Percentiles rank a stretch among this genome's conserved stretches.
phyloP scores from a whole-genome alignment of 2,329 filamentous ascomycete genomes.

The Xylaria sp. region DNA sequence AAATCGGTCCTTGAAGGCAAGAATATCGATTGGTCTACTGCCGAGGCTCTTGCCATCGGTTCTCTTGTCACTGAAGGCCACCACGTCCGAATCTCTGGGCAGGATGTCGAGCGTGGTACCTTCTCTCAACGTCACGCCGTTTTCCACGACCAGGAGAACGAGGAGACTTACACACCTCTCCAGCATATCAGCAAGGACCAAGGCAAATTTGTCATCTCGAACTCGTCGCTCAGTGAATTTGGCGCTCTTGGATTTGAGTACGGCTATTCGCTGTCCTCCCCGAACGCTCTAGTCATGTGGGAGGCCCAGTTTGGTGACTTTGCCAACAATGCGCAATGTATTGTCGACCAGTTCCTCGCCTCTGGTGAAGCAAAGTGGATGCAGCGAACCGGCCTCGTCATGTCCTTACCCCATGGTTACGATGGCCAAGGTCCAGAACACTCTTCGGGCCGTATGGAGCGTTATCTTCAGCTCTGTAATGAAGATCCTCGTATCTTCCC shows the following conservation, averaged over 20 bases:
- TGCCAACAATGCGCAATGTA: constrained; percentile 98
- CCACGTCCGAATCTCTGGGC: constrained; percentile 96
- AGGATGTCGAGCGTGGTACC: constrained; percentile 99
- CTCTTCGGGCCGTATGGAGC: constrained; percentile 95
- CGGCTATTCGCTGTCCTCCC: constrained; percentile 95
- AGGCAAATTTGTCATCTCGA: constrained; percentile 94
- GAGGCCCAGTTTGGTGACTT: constrained; percentile 99
- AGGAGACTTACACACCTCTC: constrained; percentile 91
- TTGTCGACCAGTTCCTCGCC: constrained; percentile 98
- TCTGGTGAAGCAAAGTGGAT: constrained; percentile 99
- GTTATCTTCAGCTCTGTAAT: constrained; percentile 96
- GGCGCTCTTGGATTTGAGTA: constrained; percentile 95
- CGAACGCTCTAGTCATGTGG: constrained; percentile 98
- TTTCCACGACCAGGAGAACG: constrained; percentile 95
- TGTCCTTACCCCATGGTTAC: constrained; percentile 97
- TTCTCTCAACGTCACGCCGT: constrained; percentile 98
- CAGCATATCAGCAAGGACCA: constrained; percentile 91
- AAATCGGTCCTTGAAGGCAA: constrained; percentile 93
- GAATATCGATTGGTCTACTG: constrained; percentile 97
- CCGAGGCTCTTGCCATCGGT: constrained; percentile 94
- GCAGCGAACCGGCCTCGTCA: constrained; percentile 94
- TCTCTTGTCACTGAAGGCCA: constrained; percentile 91
- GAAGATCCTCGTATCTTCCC: constrained; percentile 97
- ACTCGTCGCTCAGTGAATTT: constrained; percentile 83
- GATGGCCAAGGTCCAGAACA: constrained; percentile 98